These are phyloP conservation scores for Smallanthus sonchifolius DNA, from an alignment of 129 eudicot species.

Conservation along the genomic window DNA sequence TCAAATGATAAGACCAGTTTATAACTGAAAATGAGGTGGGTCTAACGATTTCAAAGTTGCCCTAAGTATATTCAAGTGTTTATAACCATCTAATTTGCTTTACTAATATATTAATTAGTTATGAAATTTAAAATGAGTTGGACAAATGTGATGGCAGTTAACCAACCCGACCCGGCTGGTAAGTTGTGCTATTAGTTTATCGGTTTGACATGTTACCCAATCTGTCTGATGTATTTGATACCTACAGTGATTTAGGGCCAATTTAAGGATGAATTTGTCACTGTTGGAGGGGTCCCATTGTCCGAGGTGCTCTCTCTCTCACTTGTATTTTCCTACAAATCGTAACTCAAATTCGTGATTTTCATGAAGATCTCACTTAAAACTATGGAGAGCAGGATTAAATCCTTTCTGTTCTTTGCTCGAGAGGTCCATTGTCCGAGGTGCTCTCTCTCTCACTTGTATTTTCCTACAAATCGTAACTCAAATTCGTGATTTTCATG, in stretches of 20 bases:
- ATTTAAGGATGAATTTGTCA: constrained; percentile 96
- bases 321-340: constrained; percentile 8
- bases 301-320: constrained; percentile 63
- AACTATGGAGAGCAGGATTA: constrained; percentile 81
- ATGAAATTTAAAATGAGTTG: background rate
- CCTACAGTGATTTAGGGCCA: constrained; percentile 48
- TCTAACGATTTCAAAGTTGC: background rate
- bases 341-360: background rate
- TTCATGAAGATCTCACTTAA: constrained; percentile 61
- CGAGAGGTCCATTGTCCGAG: constrained; percentile 95
- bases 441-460: constrained; percentile 35
- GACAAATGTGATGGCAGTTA: background rate
- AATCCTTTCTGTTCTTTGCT: constrained; percentile 45
- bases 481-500: constrained; percentile 10
- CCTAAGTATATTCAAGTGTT: background rate
- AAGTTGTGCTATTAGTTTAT: background rate
- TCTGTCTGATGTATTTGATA: background rate
- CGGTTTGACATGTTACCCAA: background rate
- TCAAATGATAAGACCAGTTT: background rate
- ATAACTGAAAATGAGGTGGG: background rate
- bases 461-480: constrained; percentile 14
- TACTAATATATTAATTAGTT: background rate
- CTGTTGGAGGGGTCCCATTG: constrained; percentile 97
- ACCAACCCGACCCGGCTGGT: background rate
- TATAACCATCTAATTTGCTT: background rate